A percentile compares a stretch with the other conserved stretches of the same genome.
phyloP scores from a whole-genome alignment of 768 basidiomycete genomes.

The Leccinum rimulosum region DNA sequence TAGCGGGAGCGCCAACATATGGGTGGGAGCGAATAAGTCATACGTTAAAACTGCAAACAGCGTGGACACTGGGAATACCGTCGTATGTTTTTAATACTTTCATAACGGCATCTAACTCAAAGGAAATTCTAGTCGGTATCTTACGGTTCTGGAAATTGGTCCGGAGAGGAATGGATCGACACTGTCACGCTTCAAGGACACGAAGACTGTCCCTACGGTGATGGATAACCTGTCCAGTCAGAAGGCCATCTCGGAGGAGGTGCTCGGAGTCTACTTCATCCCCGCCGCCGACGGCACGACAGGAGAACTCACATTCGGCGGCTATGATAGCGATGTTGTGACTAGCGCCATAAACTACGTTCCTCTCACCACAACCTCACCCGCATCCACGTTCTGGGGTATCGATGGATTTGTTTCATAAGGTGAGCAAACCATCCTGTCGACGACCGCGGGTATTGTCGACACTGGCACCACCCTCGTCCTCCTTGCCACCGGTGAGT shows the following conservation, averaged over 20 bases:
- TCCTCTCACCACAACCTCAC: constrained; percentile 21
- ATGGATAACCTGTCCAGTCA: constrained; percentile 32
- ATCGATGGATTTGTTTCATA: constrained; percentile 11
- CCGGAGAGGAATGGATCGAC: constrained; percentile 15
- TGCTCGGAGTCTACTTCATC: constrained; percentile 33
- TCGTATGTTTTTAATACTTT: constrained; percentile 11
- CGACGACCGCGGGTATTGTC: constrained; percentile 16
- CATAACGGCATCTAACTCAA: neutral
- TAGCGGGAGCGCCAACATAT: constrained; percentile 33
- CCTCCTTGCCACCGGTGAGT: constrained; percentile 26
- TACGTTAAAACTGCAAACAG: constrained; percentile 15
- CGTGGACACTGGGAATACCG: constrained; percentile 18
- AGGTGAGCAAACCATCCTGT: neutral
- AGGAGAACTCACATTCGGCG: constrained; percentile 31
- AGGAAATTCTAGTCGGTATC: neutral
- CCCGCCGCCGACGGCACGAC: constrained; percentile 16
- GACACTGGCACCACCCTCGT: constrained; percentile 30
- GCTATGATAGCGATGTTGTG: constrained; percentile 7
- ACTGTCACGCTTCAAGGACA: constrained; percentile 12
- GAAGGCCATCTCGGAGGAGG: constrained; percentile 23
- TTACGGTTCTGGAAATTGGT: constrained; percentile 8
- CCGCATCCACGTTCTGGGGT: constrained; percentile 25
- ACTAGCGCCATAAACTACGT: constrained; percentile 16
- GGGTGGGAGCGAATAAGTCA: constrained; percentile 17
- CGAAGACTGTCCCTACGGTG: constrained; percentile 30